phyloP scores from a whole-genome alignment of 1,139 yeast species.

The Hanseniaspora uvarum region DNA sequence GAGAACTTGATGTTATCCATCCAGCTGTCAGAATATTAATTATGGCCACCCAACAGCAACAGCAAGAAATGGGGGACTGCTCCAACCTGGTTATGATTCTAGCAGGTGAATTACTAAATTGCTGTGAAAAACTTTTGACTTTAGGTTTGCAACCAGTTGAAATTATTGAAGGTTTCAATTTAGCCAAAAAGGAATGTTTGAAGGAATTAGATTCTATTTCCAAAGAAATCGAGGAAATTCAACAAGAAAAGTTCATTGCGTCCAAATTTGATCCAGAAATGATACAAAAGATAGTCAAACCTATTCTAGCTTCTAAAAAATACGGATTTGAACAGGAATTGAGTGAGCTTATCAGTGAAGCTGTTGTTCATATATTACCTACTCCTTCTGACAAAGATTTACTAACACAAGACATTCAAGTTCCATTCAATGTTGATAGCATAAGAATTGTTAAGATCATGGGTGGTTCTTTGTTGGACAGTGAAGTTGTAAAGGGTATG shows the following conservation, averaged over 20 bases:
- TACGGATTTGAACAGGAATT: constrained; percentile 76
- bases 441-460: constrained; percentile 90
- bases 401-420: constrained; percentile 32
- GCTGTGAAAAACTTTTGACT: constrained; percentile 73
- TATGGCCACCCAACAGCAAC: constrained; percentile 96
- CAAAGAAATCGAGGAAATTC: constrained; percentile 50
- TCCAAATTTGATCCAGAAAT: constrained; percentile 14
- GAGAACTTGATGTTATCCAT: constrained; percentile 88
- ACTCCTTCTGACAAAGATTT: constrained; percentile 33
- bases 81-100: constrained; percentile 61
- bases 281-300: constrained; percentile 56
- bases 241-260: constrained; percentile 42
- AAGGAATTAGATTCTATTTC: constrained; percentile 57
- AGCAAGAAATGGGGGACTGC: constrained; percentile 76
- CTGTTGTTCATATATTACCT: constrained; percentile 72
- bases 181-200: constrained; percentile 67
- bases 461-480: constrained; percentile 72
- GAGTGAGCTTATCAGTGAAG: constrained; percentile 73
- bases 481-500: constrained; percentile 89
- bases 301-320: constrained; percentile 89
- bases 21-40: constrained; percentile 94
- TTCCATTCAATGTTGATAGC: constrained; percentile 72
- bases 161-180: constrained; percentile 76
- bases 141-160: constrained; percentile 84
- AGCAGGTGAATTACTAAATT: constrained; percentile 84